Evolutionary conservation across 139 green algal genomes (phyloP), one percentile per base, ranked within the genome.

Genomic region (Coccomyxa sp.): DNA sequence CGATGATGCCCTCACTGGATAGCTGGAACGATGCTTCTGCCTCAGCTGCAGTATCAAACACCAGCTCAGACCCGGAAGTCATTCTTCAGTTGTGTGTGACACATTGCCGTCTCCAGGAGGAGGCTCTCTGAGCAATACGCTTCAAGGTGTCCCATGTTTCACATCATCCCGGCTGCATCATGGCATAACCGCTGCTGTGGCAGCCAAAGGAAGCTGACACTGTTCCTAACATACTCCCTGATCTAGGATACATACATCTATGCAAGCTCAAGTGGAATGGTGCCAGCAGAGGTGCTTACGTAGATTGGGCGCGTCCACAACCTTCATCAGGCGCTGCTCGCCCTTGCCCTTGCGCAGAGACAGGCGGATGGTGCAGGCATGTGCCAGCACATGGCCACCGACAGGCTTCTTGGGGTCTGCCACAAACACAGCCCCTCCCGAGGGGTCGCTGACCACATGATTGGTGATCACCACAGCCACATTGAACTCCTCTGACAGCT

Each of bases 401-500:
- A 92, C 58, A 8, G 91, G 81, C 84, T 95, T 97, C 79, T 96
- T 95, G 58, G 92, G 92, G 83, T 98, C 93, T 2, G 79, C 76
- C 34, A 97, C 92, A 86, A 97, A 97, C 74, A 94, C 94, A 27
- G 89, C 84, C 35, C 89, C 90, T 29, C 85, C 86, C 36, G 40
- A 81, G 8, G 94, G 94, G 75, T 97, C 93, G 35, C 79, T 88
- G n/a, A 81, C 55, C 12, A 91, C 91, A 73, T 97, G 95, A 85
- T 98, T 98, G 54, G 95, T 98, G 55, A 95, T 80, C 29, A 98
- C 39, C 10, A 98, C 88, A 0, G 95, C 94, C 6, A 96, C 82
- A 73, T 97, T 97, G 85, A 94, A 97, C 87, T 97, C 92, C 75
- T 97, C 92, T 1, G 90, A 82, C 18, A 98, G 85, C 90, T 96